Evolutionary conservation across 192 early-diverging fungal species (phyloP).

Genomic region (Blastocladiella britannica): DNA sequence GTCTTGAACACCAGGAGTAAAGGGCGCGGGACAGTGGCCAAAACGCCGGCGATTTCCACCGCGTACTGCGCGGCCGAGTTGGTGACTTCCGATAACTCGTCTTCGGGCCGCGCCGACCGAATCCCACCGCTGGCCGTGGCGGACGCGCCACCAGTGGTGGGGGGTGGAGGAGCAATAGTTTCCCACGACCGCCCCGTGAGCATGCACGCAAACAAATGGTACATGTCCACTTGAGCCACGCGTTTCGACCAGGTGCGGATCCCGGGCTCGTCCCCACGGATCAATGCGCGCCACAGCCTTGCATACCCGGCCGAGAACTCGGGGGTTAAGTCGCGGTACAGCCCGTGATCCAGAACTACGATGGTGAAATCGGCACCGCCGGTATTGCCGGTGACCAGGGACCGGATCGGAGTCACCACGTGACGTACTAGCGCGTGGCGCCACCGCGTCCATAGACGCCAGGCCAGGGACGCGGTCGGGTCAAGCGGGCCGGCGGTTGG

Average conservation of each 20-base stretch:
- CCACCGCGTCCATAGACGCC: constrained; percentile 5
- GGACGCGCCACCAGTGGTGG: neutral
- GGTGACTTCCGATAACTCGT: constrained; percentile 32
- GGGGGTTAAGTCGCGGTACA: constrained; percentile 55
- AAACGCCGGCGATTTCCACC: constrained; percentile 51
- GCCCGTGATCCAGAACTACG: constrained; percentile 43
- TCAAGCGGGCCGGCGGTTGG: too few species aligned
- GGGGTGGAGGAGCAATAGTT: constrained; percentile 18
- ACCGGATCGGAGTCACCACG: too few species aligned
- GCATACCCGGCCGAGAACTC: constrained; percentile 67
- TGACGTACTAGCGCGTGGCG: constrained; percentile 18
- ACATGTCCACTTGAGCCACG: constrained; percentile 54
- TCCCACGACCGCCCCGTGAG: constrained; percentile 71
- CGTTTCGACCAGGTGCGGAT: constrained; percentile 42
- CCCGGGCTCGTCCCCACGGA: constrained; percentile 47
- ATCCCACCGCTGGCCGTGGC: constrained; percentile 6
- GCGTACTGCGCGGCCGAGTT: constrained; percentile 35
- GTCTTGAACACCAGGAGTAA: constrained; percentile 76
- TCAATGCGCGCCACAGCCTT: constrained; percentile 65
- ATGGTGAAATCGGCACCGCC: constrained; percentile 2
- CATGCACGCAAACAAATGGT: constrained; percentile 69
- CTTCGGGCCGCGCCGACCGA: constrained; percentile 15
- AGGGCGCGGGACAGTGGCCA: constrained; percentile 66
- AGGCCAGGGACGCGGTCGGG: constrained; percentile 5
- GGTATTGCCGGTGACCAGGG: too few species aligned